These are phyloP conservation scores for Pseudisothecium myosuroides DNA, from an alignment of 225 moss, liverwort and hornwort species.

Conservation along the genomic window DNA sequence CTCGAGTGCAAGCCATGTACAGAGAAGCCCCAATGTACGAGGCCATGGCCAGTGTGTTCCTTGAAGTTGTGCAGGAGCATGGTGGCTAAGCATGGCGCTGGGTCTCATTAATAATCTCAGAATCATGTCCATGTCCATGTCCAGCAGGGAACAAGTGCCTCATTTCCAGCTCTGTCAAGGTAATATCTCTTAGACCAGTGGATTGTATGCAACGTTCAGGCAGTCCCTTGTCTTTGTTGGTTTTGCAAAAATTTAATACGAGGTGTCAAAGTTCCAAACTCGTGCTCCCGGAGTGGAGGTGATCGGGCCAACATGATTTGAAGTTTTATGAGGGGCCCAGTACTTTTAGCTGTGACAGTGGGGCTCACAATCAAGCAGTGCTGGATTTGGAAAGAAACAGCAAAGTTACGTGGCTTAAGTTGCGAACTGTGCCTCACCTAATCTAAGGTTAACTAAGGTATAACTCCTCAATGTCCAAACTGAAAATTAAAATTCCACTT, in stretches of 20 bases:
- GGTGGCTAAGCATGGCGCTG: constrained; percentile 13
- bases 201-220: background rate
- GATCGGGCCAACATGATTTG: background rate
- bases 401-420: background rate
- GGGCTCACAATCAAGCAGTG: background rate
- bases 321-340: background rate
- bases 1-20: constrained; percentile 21
- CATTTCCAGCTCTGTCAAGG: background rate
- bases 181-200: background rate
- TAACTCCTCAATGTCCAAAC: background rate
- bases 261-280: background rate
- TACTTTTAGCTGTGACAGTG: background rate
- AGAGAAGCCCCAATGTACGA: constrained; percentile 57
- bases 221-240: background rate
- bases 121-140: background rate
- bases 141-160: background rate
- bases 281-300: background rate
- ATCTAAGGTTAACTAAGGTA: no score
- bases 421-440: background rate
- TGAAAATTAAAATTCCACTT: background rate
- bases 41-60: constrained; percentile 42
- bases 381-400: background rate
- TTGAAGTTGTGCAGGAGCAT: constrained; percentile 21
- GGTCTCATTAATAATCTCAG: background rate
- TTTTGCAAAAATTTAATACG: background rate